Evolutionary conservation across 768 basidiomycete genomes (phyloP).

Genomic region (Boletus edulis): DNA sequence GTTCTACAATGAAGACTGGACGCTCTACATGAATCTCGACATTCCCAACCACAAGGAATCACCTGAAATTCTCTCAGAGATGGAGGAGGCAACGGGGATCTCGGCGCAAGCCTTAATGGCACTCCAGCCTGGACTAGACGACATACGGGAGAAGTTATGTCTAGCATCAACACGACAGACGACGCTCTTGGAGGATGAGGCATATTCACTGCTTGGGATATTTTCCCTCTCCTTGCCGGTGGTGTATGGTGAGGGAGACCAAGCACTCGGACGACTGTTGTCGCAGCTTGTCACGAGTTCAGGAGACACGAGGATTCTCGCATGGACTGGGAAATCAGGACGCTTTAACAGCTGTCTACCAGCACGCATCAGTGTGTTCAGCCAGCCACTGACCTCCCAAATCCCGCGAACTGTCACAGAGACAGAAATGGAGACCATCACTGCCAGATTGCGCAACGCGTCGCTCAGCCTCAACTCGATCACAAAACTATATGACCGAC

Average conservation of each 20-base stretch:
- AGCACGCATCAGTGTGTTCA: not conserved
- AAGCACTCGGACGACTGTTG: not conserved
- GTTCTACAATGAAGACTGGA: not conserved
- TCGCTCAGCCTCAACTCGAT: not conserved
- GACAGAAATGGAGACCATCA: too few relatives aligned
- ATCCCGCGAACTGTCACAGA: not conserved
- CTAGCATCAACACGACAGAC: not conserved
- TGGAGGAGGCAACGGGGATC: too few relatives aligned
- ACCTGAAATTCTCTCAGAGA: too few relatives aligned
- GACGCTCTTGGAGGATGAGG: not conserved
- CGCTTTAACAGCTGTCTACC: not conserved
- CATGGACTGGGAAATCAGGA: not conserved
- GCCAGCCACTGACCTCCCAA: not conserved
- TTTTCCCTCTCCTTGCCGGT: not conserved
- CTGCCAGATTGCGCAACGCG: not conserved
- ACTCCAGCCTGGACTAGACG: not conserved
- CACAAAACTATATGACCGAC: not conserved
- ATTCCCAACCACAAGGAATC: not conserved
- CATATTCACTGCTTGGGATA: not conserved
- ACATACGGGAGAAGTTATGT: not conserved
- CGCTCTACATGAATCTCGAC: not conserved
- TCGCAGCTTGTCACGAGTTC: not conserved
- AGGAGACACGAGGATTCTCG: not conserved
- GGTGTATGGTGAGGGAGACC: not conserved
- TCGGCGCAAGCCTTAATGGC: too few relatives aligned